Evolutionary conservation across 1,139 yeast genomes (phyloP), one percentile per base, ranked within the genome.

Genomic region (Candida gigantensis): DNA sequence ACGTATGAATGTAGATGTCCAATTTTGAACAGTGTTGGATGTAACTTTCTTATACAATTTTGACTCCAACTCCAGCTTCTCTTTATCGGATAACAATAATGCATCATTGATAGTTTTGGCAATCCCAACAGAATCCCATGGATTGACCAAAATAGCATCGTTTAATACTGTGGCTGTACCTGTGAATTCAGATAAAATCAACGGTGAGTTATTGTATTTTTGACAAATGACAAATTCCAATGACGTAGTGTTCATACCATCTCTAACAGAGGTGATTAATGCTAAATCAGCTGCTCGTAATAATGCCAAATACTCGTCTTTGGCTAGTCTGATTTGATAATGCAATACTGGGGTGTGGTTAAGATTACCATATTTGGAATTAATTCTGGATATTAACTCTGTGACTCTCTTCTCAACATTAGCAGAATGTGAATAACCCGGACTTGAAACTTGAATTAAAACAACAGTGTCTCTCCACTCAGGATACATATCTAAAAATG

Each of bases 241-340:
- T 0, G 96, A 86, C 0, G 97, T 92, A 9, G 97, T 89, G 62
- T 89, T 92, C 87, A 92, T 89, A 40, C 97, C 97, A 56, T 92
- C 98, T 56, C 98, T 79, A 20, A 90, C 84, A 3, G 95, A 83
- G 0, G 97, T 88, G 44, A 88, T 86, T 41, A 92, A 66, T 15
- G 96, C 92, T 47, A 92, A 66, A 56, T 92, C 97, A 0, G 97
- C 97, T 10, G 81, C 92, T 45, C 96, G 72, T 42, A 92, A 68
- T 37, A 94, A 65, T 0, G 97, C 96, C 45, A 86, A 70, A 58
- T 92, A 94, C 58, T 92, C 98, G 40, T 84, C 94, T 47, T 84
- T 82, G 24, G 84, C 90, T 46, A 92, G 78, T 53, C 95, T 79
- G 76, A 88, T 83, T 52, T 92, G 95, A 61, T 86, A 92, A 58